Conservation (phyloP, 345 rosid species). For the Euphorbia pulcherrima region DNA sequence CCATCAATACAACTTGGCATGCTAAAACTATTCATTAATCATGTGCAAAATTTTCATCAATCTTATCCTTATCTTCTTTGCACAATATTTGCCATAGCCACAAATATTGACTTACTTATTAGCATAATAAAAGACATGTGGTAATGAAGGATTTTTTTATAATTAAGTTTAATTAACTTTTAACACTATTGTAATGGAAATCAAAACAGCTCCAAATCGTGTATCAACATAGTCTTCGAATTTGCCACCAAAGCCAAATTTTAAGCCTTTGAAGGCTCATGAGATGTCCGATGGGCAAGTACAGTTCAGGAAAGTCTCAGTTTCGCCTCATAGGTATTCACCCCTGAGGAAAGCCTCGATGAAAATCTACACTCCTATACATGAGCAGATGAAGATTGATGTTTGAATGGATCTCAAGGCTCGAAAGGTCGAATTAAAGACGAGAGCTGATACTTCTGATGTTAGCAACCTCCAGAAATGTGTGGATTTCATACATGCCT, state of each 20-base stretch:
- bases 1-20: no score
- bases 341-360: conserved; percentile 84
- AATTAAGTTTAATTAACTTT: no score
- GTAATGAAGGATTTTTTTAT: no score
- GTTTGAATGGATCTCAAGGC: conserved; percentile 82
- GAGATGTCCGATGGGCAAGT: conserved; percentile 78
- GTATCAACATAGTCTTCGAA: neutral
- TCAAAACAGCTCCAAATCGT: conserved; percentile 25
- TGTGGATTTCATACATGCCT: conserved; percentile 84
- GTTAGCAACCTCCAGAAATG: conserved; percentile 71
- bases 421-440: conserved; percentile 73
- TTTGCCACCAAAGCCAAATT: conserved; percentile 59
- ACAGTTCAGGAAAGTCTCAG: conserved; percentile 63
- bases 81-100: no score
- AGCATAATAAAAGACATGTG: no score
- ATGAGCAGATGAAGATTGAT: conserved; percentile 85
- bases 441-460: conserved; percentile 65
- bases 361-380: conserved; percentile 69
- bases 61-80: no score
- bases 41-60: no score
- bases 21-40: no score
- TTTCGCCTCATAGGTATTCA: conserved; percentile 74
- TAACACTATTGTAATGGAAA: conserved; percentile 45
- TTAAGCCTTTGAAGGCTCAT: conserved; percentile 71
- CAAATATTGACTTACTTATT: no score